These are phyloP conservation scores for Scheffersomyces parashehatae DNA, from an alignment of 1,139 yeast species.

Conservation along the genomic window DNA sequence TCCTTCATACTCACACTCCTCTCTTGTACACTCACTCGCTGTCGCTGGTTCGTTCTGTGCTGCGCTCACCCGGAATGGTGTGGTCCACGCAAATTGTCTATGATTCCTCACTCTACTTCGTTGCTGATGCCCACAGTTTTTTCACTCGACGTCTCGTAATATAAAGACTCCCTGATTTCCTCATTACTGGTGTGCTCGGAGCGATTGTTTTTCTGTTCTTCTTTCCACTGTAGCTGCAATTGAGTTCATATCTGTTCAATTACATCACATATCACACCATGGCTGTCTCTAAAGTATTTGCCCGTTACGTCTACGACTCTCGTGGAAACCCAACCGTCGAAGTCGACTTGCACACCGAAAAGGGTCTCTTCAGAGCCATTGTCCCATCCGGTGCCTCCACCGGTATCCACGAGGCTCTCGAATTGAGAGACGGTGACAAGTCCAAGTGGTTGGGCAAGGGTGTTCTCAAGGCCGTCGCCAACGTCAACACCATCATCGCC, in stretches of 20 bases:
- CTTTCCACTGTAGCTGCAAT: not conserved
- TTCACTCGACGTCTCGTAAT: not conserved
- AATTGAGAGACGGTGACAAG: conserved; percentile 93
- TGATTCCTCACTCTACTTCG: too few relatives aligned
- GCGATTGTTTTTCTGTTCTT: not conserved
- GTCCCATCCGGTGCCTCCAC: conserved; percentile 98
- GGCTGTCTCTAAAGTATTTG: conserved; percentile 62
- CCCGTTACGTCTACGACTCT: conserved; percentile 95
- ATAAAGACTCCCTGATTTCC: conserved; percentile 1
- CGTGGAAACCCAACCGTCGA: conserved; percentile 99
- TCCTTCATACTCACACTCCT: too few relatives aligned
- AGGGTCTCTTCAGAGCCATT: conserved; percentile 87
- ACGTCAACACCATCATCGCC: conserved; percentile 85
- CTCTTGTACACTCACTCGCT: too few relatives aligned
- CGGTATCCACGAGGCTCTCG: conserved; percentile 92
- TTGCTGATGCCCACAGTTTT: not conserved
- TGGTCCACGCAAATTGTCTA: conserved; percentile 10
- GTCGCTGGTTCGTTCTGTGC: too few relatives aligned
- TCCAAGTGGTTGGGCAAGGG: conserved; percentile 96
- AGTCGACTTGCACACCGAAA: conserved; percentile 84
- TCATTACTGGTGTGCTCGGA: not conserved
- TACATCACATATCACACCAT: conserved; percentile 14
- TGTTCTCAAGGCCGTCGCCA: conserved; percentile 87
- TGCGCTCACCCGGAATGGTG: conserved; percentile 14
- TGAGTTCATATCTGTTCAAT: not conserved